Evolutionary conservation across 2,329 filamentous ascomycete genomes (phyloP).

Genomic region (Clonostachys sp.): DNA sequence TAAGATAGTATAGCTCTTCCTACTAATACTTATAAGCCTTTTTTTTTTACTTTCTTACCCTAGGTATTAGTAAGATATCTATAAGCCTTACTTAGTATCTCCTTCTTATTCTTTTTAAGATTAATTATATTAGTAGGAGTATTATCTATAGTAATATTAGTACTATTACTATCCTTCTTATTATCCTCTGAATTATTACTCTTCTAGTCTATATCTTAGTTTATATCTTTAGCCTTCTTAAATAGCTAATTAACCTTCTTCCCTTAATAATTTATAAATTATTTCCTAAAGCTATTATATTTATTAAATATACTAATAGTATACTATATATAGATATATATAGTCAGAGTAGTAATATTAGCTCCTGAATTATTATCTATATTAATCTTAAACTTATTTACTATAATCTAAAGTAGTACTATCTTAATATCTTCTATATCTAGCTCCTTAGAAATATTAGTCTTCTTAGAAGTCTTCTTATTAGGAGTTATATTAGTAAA

Average conservation of each 20-base stretch:
- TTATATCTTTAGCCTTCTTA: not conserved
- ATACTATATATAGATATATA: not conserved
- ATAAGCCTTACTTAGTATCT: conserved; percentile 97
- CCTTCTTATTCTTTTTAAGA: conserved; percentile 97
- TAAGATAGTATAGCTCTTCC: conserved; percentile 87
- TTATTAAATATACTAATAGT: not conserved
- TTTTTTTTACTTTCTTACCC: conserved; percentile 96
- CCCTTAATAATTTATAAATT: too few relatives aligned
- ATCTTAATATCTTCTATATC: not conserved
- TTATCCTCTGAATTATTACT: not conserved
- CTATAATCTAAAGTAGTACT: not conserved
- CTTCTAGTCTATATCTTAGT: not conserved
- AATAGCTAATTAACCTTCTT: too few relatives aligned
- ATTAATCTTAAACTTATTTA: not conserved
- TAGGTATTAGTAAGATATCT: conserved; percentile 96
- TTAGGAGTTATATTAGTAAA: not conserved
- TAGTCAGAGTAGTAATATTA: not conserved
- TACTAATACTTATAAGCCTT: conserved; percentile 94
- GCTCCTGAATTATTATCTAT: not conserved
- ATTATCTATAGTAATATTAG: not conserved
- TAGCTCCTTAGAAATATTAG: not conserved
- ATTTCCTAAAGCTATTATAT: too few relatives aligned
- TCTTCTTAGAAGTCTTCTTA: not conserved
- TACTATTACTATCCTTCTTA: not conserved
- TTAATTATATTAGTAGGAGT: conserved; percentile 86